Conservation (phyloP, 148 eudicot species). For the Camellia lanceoleosa region DNA sequence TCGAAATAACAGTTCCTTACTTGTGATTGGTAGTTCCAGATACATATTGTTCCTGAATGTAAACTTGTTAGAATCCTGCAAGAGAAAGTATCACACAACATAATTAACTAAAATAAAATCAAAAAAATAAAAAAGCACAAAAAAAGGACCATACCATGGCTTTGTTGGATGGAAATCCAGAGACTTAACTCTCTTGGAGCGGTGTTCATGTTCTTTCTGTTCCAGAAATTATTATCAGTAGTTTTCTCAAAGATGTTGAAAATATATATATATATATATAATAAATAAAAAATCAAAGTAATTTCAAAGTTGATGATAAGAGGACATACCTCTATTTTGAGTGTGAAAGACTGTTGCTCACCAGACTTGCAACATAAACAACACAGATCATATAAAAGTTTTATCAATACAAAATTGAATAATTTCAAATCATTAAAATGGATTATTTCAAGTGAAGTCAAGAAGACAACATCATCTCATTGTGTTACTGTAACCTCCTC, state of each 20-base stretch:
- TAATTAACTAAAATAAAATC: neutral
- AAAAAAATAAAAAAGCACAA: neutral
- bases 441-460: neutral
- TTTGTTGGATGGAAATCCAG: slow-evolving; percentile 66
- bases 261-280: neutral
- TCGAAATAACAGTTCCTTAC: slow-evolving; percentile 23
- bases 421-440: neutral
- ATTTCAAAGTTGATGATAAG: neutral
- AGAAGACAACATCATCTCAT: neutral
- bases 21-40: slow-evolving; percentile 69
- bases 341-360: slow-evolving; percentile 32
- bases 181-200: slow-evolving; percentile 64
- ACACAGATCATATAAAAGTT: neutral
- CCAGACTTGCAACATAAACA: slow-evolving; percentile 1
- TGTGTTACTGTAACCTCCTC: neutral
- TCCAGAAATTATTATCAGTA: neutral
- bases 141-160: slow-evolving; percentile 46
- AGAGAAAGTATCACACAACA: neutral
- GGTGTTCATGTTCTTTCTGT: slow-evolving; percentile 58
- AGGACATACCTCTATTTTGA: slow-evolving; percentile 41
- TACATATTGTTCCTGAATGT: slow-evolving; percentile 55
- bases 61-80: slow-evolving; percentile 66
- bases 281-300: neutral
- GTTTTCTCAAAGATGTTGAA: neutral
- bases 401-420: slow-evolving; percentile 3